Evolutionary conservation across 306 rosid species (phyloP), one percentile per base, ranked within the genome.

Genomic region (Acacia melanoxylon): DNA sequence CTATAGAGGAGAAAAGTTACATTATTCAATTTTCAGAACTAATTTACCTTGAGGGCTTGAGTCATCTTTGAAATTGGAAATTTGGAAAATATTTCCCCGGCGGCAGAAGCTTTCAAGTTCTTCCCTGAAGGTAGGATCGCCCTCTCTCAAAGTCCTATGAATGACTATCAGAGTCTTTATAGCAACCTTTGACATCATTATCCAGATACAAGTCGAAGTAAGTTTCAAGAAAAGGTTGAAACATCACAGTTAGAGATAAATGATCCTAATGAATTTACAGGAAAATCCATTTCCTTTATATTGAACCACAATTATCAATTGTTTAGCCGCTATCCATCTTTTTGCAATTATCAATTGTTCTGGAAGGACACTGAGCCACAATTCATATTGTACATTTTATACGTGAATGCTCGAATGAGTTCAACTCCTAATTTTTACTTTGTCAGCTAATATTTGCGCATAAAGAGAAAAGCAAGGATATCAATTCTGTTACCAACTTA

Each of bases 71-170:
- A 96, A 96, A 78, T 93, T 90, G n/a, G 97, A 89, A 87, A 96
- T 92, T 85, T 93, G 98, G 84, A 96, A 89, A 85, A 93, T 75
- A 40, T 91, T 90, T 74, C 94, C 98, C 72, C 94, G 85, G 33
- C 87, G 87, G 4, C 97, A 83, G 79, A 87, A 96, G 83, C 88
- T 90, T 20, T 90, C 78, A 80, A 96, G 89, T 83, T 96, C 98
- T 83, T 96, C 99, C 82, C 97, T 87, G 75, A 93, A 93, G 5
- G 98, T 96, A 59, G 98, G 99, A 85, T 96, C 98, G 40, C 97
- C 98, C 83, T 93, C 99, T 84, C 99, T 91, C 84, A 96, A 80
- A 73, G 94, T 93, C 82, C 99, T 91, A 75, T 96, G 99, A 78
- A 96, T 86, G 68, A 93, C 98, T 85, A 96, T 91, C 94, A 96